Evolutionary conservation across 805 yeast species (phyloP).

Genomic region (Schwanniomyces vanrijiae): DNA sequence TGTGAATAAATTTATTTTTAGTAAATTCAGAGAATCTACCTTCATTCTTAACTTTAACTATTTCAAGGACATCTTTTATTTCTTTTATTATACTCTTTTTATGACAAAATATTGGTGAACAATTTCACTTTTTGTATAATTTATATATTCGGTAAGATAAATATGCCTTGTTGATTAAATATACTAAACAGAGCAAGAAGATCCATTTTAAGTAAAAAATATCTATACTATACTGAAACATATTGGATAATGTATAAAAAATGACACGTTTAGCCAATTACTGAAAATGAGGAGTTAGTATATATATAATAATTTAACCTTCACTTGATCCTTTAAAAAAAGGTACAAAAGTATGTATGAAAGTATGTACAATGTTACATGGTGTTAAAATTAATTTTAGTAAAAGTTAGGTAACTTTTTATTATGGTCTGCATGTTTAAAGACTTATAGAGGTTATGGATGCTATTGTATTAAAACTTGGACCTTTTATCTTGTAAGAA

Average conservation of each 20-base stretch:
- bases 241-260: background rate
- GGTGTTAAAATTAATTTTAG: too few relatives aligned
- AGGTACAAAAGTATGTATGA: too few relatives aligned
- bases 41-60: slow-evolving; percentile 6
- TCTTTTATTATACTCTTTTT: background rate
- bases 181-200: background rate
- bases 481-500: too few relatives aligned
- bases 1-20: slow-evolving; percentile 5
- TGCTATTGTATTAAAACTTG: too few relatives aligned
- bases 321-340: background rate
- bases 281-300: background rate
- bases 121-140: background rate
- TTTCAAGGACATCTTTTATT: background rate
- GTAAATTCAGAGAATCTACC: slow-evolving; percentile 15
- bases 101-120: background rate
- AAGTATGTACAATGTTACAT: too few relatives aligned
- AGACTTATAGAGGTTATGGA: too few relatives aligned
- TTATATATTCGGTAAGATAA: background rate
- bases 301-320: too few relatives aligned
- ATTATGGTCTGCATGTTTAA: too few relatives aligned
- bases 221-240: background rate
- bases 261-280: too few relatives aligned
- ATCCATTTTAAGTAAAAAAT: background rate
- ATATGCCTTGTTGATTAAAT: background rate
- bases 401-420: too few relatives aligned